Evolutionary conservation across 352 stramenopile species (phyloP), one percentile per base, ranked within the genome.

Genomic region (Pythium biforme): DNA sequence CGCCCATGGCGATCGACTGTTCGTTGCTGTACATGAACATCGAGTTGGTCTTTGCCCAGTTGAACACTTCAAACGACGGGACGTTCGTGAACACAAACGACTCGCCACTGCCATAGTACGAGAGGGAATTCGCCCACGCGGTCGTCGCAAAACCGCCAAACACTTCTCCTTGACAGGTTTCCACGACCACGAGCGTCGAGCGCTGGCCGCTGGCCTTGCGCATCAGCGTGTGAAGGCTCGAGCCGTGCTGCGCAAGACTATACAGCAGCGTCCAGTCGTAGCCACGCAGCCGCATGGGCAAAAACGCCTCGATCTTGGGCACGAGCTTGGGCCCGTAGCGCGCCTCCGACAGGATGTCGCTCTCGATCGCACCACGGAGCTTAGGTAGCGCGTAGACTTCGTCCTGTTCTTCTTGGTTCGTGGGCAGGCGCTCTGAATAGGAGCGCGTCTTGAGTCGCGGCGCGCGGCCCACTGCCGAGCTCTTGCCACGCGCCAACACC

Each of bases 21-120:
- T 83, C 65, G 47, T 86, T 88, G 71, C 80, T 90, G 55, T 84
- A 63, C 83, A 92, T 90, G 65, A 86, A 73, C 74, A 92, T 88
- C 2, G 69, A 59, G 59, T 92, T 86, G 23, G 71, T 69, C 45
- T 67, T 73, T n/a, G 75, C 82, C 80, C 83, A 92, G 15, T 60
- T 64, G 50, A 88, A 90, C 17, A 70, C 64, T 55, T 89, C 76
- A 54, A 88, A 92, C 34, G 64, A 64, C 1, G 83, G 73, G 17
- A 79, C 70, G 37, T 72, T 84, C 12, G 80, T 83, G 51, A 92
- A 92, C 39, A 92, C 79, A 57, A 90, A 92, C 12, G 75, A 79
- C 64, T 92, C 78, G 45, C 83, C 83, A 10, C 72, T 78, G 53
- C 83, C 83, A 27, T 92, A 92, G 64, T 90, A 92, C 20, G 79